Base-by-base conservation (phyloP, 805 yeast genomes). In the Candida pini region DNA sequence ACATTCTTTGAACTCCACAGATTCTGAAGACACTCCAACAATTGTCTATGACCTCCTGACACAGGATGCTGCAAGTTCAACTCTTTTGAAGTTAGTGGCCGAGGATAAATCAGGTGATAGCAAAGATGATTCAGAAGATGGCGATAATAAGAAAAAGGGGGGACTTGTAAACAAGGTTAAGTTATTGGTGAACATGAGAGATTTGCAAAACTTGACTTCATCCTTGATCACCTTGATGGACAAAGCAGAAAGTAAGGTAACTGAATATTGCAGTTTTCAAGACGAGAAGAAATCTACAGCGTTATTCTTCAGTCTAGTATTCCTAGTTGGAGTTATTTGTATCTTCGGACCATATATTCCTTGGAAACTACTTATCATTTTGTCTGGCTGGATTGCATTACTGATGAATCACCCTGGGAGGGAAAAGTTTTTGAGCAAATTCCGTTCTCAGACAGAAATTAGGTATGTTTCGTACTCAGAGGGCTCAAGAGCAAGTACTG, bases 251-350 rank as follows among this genome's bases (percentile, higher is more conserved):
- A 60, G 60, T 23, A 68, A 77, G 35, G 63, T 78, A 47, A 70
- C 66, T 46, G 81, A 79, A 9, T 68, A 80, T 5, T 82, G 82
- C 19, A 81, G 81, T 8, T 86, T 86, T 51, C 68, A 66, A 43
- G 82, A 85, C 53, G 94, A 85, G 46, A 65, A 73, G 30, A 56
- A 66, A 18, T 73, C 92, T 1, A 80, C 92, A 0, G 62, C 75
- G 5, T 49, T 83, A n/a, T 72, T 73, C 43, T 66, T 69, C 44
- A 65, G 64, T 23, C 50, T 69, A 3, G 41, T 51, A 6, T 48
- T 72, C 9, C 40, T 65, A 9, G 66, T 75, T 4, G 46, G 69
- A 1, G 44, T 59, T 5, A 55, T 69, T 5, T 58, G 75, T 14
- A 36, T 69, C 0, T 54, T 73, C 4, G 73, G 69, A 0, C 66